phyloP scores from a whole-genome alignment of 495 filamentous ascomycete species.

The Xeromyces bisporus region DNA sequence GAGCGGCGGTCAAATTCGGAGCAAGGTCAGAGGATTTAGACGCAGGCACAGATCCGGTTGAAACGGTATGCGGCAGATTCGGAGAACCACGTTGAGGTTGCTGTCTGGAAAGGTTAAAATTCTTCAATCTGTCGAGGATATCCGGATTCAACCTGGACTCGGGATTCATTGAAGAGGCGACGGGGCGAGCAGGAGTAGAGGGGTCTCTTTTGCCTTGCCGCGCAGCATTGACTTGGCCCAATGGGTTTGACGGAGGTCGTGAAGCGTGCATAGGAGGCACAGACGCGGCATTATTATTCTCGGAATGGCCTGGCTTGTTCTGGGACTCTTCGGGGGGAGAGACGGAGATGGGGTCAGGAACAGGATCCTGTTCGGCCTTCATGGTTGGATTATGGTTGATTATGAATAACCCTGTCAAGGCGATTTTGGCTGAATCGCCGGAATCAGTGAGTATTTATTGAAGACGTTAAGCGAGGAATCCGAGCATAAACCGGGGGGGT shows the following conservation, averaged over 20 bases:
- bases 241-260: conserved; percentile 62
- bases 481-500: too few relatives aligned
- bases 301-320: too few relatives aligned
- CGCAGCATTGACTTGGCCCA: conserved; percentile 69
- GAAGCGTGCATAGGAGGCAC: too few relatives aligned
- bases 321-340: too few relatives aligned
- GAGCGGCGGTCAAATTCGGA: conserved; percentile 1
- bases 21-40: background rate
- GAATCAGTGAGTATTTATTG: too few relatives aligned
- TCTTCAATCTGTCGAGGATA: conserved; percentile 65
- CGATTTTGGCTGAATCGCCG: too few relatives aligned
- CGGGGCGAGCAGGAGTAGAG: conserved; percentile 34
- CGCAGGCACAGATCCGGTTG: conserved; percentile 22
- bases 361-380: too few relatives aligned
- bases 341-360: too few relatives aligned
- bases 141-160: conserved; percentile 51
- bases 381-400: too few relatives aligned
- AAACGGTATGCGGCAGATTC: conserved; percentile 13
- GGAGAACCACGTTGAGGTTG: conserved; percentile 37
- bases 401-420: too few relatives aligned
- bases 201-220: conserved; percentile 31
- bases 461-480: too few relatives aligned
- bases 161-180: conserved; percentile 37
- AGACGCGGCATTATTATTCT: too few relatives aligned
- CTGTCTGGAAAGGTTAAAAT: conserved; percentile 52